Conservation (phyloP, 2,329 filamentous ascomycete genomes). For the Elsinoe ampelina region DNA sequence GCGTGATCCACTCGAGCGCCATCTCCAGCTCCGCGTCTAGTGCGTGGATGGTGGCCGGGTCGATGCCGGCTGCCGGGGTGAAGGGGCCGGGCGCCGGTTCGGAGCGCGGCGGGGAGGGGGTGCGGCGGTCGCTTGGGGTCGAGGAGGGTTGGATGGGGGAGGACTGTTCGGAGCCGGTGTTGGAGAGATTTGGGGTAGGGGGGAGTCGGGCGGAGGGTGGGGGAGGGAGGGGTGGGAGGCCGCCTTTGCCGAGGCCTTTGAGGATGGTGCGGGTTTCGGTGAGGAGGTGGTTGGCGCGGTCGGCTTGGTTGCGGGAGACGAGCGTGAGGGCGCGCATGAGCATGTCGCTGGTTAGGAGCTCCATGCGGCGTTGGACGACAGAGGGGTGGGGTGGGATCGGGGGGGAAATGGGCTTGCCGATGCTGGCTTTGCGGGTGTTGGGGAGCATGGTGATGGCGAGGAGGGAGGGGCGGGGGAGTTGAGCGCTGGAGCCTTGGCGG, state of each 20-base stretch:
- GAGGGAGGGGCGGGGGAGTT: slow-evolving; percentile 80
- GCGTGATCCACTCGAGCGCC: slow-evolving; percentile 92
- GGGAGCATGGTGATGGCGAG: slow-evolving; percentile 95
- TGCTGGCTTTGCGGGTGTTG: slow-evolving; percentile 34
- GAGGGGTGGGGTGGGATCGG: slow-evolving; percentile 91
- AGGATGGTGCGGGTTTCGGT: slow-evolving; percentile 91
- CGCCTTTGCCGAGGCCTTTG: slow-evolving; percentile 90
- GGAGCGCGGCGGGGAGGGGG: slow-evolving; percentile 32
- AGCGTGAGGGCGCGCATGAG: slow-evolving; percentile 83
- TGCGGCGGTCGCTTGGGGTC: slow-evolving; percentile 21
- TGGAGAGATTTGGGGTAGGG: slow-evolving; percentile 25
- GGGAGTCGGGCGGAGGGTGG: slow-evolving; percentile 33
- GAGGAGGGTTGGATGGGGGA: slow-evolving; percentile 17
- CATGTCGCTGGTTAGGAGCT: slow-evolving; percentile 96
- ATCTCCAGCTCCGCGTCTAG: slow-evolving; percentile 86
- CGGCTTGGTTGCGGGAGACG: slow-evolving; percentile 83
- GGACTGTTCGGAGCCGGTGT: slow-evolving; percentile 17
- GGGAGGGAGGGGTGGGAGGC: slow-evolving; percentile 78
- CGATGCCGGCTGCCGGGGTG: slow-evolving; percentile 63
- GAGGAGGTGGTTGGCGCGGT: slow-evolving; percentile 83
- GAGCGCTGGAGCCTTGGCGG: slow-evolving; percentile 73
- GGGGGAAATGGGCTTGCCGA: slow-evolving; percentile 44
- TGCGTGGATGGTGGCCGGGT: slow-evolving; percentile 68
- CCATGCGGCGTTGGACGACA: slow-evolving; percentile 95
- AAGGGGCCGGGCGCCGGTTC: slow-evolving; percentile 37